Conservation (phyloP, 1,284 basidiomycete genomes). For the Crepidotus sp. region DNA sequence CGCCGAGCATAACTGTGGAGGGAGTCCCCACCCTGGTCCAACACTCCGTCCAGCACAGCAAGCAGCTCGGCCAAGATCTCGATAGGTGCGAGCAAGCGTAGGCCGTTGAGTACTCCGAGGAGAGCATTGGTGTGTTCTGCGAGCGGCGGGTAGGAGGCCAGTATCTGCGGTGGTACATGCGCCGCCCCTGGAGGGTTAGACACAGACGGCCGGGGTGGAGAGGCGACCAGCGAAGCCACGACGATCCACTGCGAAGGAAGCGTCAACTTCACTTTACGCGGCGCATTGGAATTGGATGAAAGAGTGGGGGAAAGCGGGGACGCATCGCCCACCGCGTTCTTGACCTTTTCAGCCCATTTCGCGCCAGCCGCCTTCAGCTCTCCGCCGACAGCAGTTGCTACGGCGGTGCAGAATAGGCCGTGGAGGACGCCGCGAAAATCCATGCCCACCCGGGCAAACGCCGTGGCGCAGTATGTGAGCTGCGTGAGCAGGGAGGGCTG, state of each 20-base stretch:
- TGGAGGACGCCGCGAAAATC: constrained; percentile 69
- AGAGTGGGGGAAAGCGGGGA: constrained; percentile 13
- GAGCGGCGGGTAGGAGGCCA: constrained; percentile 72
- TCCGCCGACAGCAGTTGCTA: constrained; percentile 34
- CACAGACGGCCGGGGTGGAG: constrained; percentile 26
- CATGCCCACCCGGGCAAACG: constrained; percentile 85
- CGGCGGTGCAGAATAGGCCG: constrained; percentile 54
- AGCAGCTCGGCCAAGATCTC: constrained; percentile 41
- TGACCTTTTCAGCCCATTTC: constrained; percentile 25
- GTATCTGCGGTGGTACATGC: constrained; percentile 57
- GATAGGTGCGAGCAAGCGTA: constrained; percentile 74
- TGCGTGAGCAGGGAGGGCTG: constrained; percentile 84
- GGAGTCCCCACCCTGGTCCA: constrained; percentile 37
- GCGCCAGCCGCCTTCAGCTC: constrained; percentile 31
- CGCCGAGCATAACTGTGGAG: constrained; percentile 34
- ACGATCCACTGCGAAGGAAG: constrained; percentile 47
- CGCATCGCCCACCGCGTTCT: constrained; percentile 12
- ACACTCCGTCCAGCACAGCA: constrained; percentile 39
- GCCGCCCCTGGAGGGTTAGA: constrained; percentile 25
- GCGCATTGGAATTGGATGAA: constrained; percentile 5
- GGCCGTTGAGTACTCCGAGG: constrained; percentile 67
- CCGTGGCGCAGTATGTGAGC: constrained; percentile 86
- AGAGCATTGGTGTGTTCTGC: constrained; percentile 72
- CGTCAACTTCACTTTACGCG: constrained; percentile 17
- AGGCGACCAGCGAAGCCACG: constrained; percentile 24